Evolutionary conservation across 2,329 filamentous ascomycete species (phyloP), one percentile per base, ranked within the genome.

Genomic region (Exophiala sideris): DNA sequence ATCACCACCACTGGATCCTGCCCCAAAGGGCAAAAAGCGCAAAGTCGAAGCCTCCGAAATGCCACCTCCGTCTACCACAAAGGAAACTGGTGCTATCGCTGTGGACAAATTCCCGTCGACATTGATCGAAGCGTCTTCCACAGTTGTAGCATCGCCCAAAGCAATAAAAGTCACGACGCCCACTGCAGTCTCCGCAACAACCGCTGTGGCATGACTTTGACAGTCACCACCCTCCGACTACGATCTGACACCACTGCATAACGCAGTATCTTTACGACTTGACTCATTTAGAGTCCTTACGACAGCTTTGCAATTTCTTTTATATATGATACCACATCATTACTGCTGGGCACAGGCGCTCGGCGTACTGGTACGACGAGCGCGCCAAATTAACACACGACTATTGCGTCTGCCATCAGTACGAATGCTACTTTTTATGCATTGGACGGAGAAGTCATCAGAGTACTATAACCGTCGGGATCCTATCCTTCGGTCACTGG

Each of bases 1-100:
- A 49, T 69, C 87, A 68, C 79, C 67, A 57, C 79, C 86, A 61
- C 89, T 97, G 75, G 88, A 91, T 62, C 89, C 91, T 20, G 90
- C 91, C 35, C 92, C 91, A 6, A 91, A 91, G 71, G 91, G 91
- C 61, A 97, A 96, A 81, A 84, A 91, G 75, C 86, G 91, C 75
- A 95, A 89, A 77, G 72, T 84, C 7, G 48, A 57, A 36, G 39
- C 45, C n/a, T 33, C 49, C 2, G 53, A 48, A 16, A 59, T 60
- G 54, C 58, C 57, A 10, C 59, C 59, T 14, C 59, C 59, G 1
- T 41, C 54, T n/a, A 35, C 47, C 16, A 29, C 55, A 20, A 58
- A 55, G 40, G 54, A 60, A 14, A 18, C 32, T 4, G 32, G 33
- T 35, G 40, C n/a, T 32, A 54, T 57, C 42, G 41, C 52, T 20